phyloP scores from a whole-genome alignment of 176 grass and related monocot species.

The Stipa capillata region DNA sequence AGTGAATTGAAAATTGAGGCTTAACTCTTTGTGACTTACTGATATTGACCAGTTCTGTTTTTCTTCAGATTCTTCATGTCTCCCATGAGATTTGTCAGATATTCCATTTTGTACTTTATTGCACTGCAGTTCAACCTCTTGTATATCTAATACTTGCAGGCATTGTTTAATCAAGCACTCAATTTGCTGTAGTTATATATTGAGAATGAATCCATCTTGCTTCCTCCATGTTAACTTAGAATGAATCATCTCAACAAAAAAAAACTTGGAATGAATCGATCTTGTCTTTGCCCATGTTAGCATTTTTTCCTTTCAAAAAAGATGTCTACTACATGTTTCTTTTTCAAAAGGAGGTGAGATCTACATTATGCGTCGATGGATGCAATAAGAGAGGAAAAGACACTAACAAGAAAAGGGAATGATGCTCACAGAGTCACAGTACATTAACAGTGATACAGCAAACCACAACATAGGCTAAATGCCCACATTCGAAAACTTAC shows the following conservation, averaged over 20 bases:
- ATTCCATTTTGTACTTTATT: conserved; percentile 15
- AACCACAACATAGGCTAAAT: neutral
- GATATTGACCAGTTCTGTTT: neutral
- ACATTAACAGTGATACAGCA: neutral
- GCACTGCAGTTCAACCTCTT: neutral
- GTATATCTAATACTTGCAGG: neutral
- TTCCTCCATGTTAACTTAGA: too few species aligned
- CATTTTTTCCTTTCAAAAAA: neutral
- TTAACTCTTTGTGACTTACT: neutral
- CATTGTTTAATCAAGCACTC: neutral
- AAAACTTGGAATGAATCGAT: too few species aligned
- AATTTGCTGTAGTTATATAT: neutral
- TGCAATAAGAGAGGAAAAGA: neutral
- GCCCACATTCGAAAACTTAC: neutral
- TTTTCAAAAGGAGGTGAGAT: neutral
- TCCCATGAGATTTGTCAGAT: conserved; percentile 5
- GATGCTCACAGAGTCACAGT: neutral
- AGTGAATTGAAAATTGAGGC: neutral
- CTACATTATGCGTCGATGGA: neutral
- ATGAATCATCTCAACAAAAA: too few species aligned
- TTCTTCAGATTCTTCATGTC: conserved; percentile 22
- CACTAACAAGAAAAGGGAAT: neutral
- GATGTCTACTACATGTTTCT: too few species aligned
- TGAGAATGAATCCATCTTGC: neutral
- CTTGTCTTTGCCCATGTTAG: too few species aligned